phyloP scores from a whole-genome alignment of 2,329 filamentous ascomycete species.

The Botrytis deweyae region DNA sequence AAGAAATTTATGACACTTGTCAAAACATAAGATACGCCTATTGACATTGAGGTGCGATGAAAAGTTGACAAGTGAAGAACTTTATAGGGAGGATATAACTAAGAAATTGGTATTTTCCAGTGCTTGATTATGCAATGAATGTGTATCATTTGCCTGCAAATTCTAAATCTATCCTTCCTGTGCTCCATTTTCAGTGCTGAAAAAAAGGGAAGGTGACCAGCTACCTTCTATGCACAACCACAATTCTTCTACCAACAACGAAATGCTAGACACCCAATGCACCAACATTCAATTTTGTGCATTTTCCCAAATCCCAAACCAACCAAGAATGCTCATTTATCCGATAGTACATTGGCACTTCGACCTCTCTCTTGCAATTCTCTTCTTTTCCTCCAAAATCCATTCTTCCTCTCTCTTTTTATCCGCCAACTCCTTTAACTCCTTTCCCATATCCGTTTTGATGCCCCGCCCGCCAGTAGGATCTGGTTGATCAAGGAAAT shows the following conservation, averaged over 20 bases:
- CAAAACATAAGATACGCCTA: not conserved
- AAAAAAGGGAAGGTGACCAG: not conserved
- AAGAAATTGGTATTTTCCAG: not conserved
- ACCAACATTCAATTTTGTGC: not conserved
- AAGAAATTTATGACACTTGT: not conserved
- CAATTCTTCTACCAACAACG: not conserved
- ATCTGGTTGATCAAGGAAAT: not conserved
- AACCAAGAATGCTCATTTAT: not conserved
- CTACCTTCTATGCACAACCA: not conserved
- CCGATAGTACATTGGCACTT: not conserved
- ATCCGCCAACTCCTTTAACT: not conserved
- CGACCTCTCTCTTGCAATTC: not conserved
- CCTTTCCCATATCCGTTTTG: slow-evolving; percentile 8
- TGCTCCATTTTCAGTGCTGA: not conserved
- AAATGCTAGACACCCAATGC: not conserved
- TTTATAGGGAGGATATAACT: not conserved
- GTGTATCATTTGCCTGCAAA: not conserved
- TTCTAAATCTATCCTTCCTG: not conserved
- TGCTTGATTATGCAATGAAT: not conserved
- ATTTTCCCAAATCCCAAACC: not conserved
- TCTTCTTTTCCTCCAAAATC: slow-evolving; percentile 1
- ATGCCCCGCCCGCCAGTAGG: slow-evolving; percentile 16
- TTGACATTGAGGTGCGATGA: accelerated
- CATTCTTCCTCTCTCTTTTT: slow-evolving; percentile 4
- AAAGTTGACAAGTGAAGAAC: not conserved